Percentiles rank a stretch among this genome's conserved stretches.
Evolutionary conservation across 208 protist species (phyloP).

Genomic region (Hexamita inflata): DNA sequence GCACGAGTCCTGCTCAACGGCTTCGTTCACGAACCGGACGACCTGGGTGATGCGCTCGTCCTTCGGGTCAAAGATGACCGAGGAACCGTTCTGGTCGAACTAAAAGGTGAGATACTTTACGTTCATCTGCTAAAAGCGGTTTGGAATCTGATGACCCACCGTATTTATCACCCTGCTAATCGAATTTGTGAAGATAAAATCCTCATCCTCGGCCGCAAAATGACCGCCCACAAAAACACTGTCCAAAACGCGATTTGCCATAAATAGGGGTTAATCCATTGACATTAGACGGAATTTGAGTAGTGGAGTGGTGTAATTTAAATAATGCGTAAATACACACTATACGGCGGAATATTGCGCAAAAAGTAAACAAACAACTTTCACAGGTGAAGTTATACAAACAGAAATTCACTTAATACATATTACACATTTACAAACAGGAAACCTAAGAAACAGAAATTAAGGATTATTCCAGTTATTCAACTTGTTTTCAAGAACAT

Average conservation of each 20-base stretch:
- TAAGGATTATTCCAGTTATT: too few species aligned
- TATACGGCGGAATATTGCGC: too few species aligned
- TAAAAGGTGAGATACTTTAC: conserved; percentile 27
- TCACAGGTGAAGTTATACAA: too few species aligned
- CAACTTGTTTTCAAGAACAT: too few species aligned
- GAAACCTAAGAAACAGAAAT: too few species aligned
- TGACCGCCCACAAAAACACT: conserved; percentile 26
- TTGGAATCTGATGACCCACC: background rate
- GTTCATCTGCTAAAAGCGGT: background rate
- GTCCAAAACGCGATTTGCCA: conserved; percentile 26
- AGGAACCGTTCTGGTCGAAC: background rate
- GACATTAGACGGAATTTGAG: too few species aligned
- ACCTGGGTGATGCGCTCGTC: conserved; percentile 17
- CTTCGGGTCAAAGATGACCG: conserved; percentile 21
- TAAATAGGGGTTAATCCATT: conserved; percentile 9
- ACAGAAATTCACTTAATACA: too few species aligned
- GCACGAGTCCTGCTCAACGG: conserved; percentile 26
- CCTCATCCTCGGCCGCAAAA: conserved; percentile 26
- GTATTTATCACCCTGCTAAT: conserved; percentile 25
- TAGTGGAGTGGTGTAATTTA: too few species aligned
- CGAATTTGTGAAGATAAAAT: conserved; percentile 31
- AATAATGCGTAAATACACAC: too few species aligned
- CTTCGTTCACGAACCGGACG: conserved; percentile 27
- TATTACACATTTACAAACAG: too few species aligned
- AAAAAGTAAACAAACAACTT: too few species aligned